phyloP scores from a whole-genome alignment of 306 rosid species.

The Parietaria judaica region DNA sequence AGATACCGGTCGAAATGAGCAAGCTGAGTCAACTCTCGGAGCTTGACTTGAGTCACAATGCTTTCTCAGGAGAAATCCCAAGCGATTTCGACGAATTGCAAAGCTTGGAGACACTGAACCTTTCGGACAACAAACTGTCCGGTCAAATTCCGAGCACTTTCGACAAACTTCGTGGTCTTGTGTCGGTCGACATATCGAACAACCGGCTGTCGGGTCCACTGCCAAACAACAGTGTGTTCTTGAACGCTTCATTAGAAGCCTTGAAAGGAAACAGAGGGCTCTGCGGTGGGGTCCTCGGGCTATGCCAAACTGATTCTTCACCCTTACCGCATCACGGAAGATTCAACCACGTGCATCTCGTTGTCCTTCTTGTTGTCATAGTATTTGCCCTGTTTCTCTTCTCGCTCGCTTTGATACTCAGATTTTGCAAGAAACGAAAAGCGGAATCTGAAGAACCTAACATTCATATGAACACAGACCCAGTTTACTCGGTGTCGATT shows the following conservation, averaged over 20 bases:
- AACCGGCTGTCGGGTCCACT: conserved; percentile 20
- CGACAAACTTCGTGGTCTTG: conserved; percentile 2
- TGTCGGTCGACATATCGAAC: conserved; percentile 22
- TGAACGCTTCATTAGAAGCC: conserved; percentile 12
- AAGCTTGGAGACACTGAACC: conserved; percentile 28
- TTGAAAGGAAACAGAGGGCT: conserved; percentile 25
- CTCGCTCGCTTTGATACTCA: neutral
- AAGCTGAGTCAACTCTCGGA: conserved; percentile 16
- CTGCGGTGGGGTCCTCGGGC: conserved; percentile 22
- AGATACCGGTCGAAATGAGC: conserved; percentile 26
- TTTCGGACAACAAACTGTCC: conserved; percentile 35
- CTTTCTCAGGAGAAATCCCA: conserved; percentile 26
- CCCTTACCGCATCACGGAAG: no score
- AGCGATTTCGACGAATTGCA: conserved; percentile 6
- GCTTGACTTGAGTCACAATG: conserved; percentile 35
- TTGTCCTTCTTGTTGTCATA: neutral
- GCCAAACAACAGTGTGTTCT: conserved; percentile 23
- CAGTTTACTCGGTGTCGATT: conserved; percentile 11
- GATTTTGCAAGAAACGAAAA: neutral
- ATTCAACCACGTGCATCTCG: neutral
- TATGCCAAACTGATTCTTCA: neutral
- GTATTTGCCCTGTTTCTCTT: conserved; percentile 3
- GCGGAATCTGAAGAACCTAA: neutral
- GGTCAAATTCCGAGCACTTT: conserved; percentile 24
- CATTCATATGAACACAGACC: neutral